Base-by-base conservation (phyloP, 768 basidiomycete species). In the Trametes punicea region DNA sequence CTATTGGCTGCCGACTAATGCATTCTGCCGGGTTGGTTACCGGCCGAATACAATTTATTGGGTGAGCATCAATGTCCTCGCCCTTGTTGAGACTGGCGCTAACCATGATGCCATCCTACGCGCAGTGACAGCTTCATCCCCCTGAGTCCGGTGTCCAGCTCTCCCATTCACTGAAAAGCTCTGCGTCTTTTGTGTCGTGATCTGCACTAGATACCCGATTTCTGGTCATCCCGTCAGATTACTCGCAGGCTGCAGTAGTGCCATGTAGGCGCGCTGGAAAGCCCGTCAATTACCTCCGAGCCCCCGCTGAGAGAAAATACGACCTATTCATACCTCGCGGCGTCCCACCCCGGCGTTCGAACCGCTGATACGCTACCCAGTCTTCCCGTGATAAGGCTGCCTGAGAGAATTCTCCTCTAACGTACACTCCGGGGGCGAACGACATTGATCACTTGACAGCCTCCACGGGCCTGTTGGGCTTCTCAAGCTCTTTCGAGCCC, bases 391-490 rank as follows among this genome's bases (percentile, higher is more conserved):
- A 46, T 29, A 26, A 30, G 44, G 34, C 33, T 10, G 11, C 44
- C 25, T 54, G 52, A 46, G 52, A 54, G 33, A 46, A 54, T 36
- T 21, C 44, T 46, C 38, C 52, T 54, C 34, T 20, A 54, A 46
- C 44, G 11, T 46, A 13, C 25, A 27, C 33, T 26, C 3, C 21
- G 41, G 21, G 16, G 36, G 16, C 21, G 21, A 6, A 26, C 51
- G 40, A 29, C 16, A n/a, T 5, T 27, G 52, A 30, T 54, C 52
- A 54, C 44, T 46, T 54, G 52, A 40, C 50, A 29, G 26, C 18
- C 26, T 29, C 7, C 38, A 13, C 50, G n/a, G 34, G 20, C 9
- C 21, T n/a, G 25, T 25, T 38, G 34, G 15, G 52, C 52, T 46
- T 39, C 52, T 27, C 11, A 29, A 25, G 33, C 44, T 21, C 44